These are phyloP conservation scores for Marchantia polymorpha DNA, from an alignment of 225 moss, liverwort and hornwort genomes.

Conservation along the genomic window DNA sequence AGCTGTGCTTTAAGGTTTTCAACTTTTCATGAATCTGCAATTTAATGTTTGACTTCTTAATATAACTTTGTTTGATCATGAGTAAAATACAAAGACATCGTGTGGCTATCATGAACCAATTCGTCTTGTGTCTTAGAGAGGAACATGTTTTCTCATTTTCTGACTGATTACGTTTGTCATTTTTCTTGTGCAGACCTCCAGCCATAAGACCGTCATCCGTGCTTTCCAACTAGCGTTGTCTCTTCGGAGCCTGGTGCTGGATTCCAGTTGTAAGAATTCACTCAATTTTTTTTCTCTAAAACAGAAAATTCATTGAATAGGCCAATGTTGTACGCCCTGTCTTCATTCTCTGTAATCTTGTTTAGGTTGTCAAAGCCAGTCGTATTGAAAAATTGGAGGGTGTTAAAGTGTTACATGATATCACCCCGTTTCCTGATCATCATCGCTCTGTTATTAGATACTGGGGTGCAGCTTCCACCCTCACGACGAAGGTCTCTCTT, in stretches of 20 bases:
- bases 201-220: slow-evolving; percentile 67
- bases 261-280: slow-evolving; percentile 57
- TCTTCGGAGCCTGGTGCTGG: slow-evolving; percentile 66
- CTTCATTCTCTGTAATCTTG: too few relatives aligned
- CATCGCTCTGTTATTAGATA: slow-evolving; percentile 20
- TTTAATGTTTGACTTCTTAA: too few relatives aligned
- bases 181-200: slow-evolving; percentile 55
- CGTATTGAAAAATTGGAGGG: too few relatives aligned
- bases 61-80: too few relatives aligned
- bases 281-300: neutral
- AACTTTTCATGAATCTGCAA: too few relatives aligned
- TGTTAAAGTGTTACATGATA: too few relatives aligned
- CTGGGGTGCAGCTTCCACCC: slow-evolving; percentile 59
- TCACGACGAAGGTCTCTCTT: slow-evolving; percentile 88
- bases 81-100: too few relatives aligned
- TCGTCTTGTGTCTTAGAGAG: neutral
- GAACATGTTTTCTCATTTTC: neutral
- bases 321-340: too few relatives aligned
- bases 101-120: too few relatives aligned
- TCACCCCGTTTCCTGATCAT: neutral
- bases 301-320: too few relatives aligned
- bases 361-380: too few relatives aligned
- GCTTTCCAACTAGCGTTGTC: slow-evolving; percentile 89
- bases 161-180: neutral
- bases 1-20: too few relatives aligned